Evolutionary conservation across 768 basidiomycete genomes (phyloP), one percentile per base, ranked within the genome.

Genomic region (Amanita pallidorosea): DNA sequence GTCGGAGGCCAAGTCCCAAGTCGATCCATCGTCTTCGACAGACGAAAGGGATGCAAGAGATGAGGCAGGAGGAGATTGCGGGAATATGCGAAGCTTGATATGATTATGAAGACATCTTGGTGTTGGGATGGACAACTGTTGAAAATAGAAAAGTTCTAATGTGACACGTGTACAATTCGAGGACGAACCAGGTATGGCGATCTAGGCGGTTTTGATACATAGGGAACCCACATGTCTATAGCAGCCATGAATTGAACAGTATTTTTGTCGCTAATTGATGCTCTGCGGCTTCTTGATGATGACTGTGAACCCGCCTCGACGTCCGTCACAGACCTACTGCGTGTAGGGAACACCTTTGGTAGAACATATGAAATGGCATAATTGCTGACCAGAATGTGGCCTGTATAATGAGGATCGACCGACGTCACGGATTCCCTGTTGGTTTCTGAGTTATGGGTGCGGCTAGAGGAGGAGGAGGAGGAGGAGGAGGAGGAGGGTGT

Each of bases 81-180:
- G 78, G 55, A 85, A 83, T 61, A 90, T 85, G 50, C 81, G 79
- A 34, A 90, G 68, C 57, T 75, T 81, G 56, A 90, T 75, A 53
- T 77, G 75, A 55, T 90, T 90, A 51, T 83, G 83, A 31, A 90
- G 66, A 57, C 88, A 90, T 27, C 85, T 79, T 9, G 88, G 87
- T 9, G 79, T 76, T 3, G 88, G 87, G 45, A 90, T 81, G 2
- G 85, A 80, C 49, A 90, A 71, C 87, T 89, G 17, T 48, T 7
- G 55, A 12, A 52, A 29, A 29, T 36, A 49, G 36, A 47, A 31
- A 57, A 46, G 31, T 57, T 45, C 53, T 47, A 40, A 27, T 27
- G 27, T 48, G 27, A 45, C 18, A 15, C 20, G 34, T 41, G 42
- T 37, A 47, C 46, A 12, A 27, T 25, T 22, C 43, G 44, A 25